A percentile compares a stretch with the other conserved stretches of the same genome.
Conservation (phyloP, 208 protist species). For the Leptomonas pyrrhocoris region DNA sequence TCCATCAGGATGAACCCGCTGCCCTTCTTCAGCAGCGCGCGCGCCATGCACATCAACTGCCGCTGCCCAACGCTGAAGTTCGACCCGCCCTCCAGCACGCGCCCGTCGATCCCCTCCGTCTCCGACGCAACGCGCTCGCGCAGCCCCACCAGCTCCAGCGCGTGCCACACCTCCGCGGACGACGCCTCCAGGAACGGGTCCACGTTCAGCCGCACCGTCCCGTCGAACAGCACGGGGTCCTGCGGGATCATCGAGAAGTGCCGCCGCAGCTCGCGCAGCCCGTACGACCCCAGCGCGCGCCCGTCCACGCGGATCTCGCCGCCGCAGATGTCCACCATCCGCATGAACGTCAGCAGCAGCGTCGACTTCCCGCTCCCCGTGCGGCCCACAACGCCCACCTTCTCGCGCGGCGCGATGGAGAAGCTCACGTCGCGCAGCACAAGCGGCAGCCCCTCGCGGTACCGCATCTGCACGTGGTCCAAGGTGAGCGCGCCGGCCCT, state of each 20-base stretch:
- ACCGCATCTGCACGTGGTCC: too few relatives aligned
- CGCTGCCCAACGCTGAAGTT: slow-evolving; percentile 81
- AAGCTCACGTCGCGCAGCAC: too few relatives aligned
- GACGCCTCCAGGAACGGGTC: slow-evolving; percentile 56
- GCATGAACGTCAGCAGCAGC: slow-evolving; percentile 72
- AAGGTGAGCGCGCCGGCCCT: too few relatives aligned
- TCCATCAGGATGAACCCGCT: slow-evolving; percentile 81
- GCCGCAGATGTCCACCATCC: slow-evolving; percentile 61
- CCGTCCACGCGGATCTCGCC: slow-evolving; percentile 54
- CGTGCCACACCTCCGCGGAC: slow-evolving; percentile 30
- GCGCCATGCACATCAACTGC: slow-evolving; percentile 74
- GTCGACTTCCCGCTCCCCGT: slow-evolving; percentile 90
- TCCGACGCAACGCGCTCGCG: slow-evolving; percentile 29
- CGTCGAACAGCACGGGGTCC: slow-evolving; percentile 80
- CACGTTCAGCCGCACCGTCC: slow-evolving; percentile 74
- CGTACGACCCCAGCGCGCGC: slow-evolving; percentile 32
- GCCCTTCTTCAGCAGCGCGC: slow-evolving; percentile 54
- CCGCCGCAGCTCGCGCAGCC: slow-evolving; percentile 52
- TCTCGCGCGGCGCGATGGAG: slow-evolving; percentile 65
- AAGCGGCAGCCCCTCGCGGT: too few relatives aligned
- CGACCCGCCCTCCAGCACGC: slow-evolving; percentile 56
- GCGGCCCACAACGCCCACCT: slow-evolving; percentile 82
- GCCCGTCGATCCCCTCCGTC: slow-evolving; percentile 34
- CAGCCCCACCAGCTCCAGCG: slow-evolving; percentile 55
- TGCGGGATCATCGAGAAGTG: slow-evolving; percentile 84